Evolutionary conservation across 1,284 basidiomycete genomes (phyloP).

Genomic region (Naganishia sp.): DNA sequence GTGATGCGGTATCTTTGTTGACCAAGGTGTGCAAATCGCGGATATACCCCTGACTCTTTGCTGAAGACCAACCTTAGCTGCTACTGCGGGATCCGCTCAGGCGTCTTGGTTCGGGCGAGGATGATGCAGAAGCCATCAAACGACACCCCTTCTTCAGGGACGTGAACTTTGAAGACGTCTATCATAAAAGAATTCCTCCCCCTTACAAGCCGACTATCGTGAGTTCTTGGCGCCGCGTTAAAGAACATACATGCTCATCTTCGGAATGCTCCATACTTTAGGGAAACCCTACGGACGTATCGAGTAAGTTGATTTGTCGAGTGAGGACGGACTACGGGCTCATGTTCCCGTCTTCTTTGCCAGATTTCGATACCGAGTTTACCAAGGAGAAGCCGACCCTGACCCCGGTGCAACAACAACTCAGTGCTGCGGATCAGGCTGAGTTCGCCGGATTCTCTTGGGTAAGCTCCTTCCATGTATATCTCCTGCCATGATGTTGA

Average conservation of each 20-base stretch:
- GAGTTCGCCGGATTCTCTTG: constrained; percentile 97
- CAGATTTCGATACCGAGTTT: constrained; percentile 94
- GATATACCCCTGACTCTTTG: constrained; percentile 56
- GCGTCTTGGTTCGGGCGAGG: constrained; percentile 89
- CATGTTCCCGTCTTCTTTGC: background rate
- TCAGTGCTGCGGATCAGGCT: constrained; percentile 87
- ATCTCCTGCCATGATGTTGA: background rate
- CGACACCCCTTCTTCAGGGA: constrained; percentile 98
- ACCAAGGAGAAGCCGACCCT: constrained; percentile 95
- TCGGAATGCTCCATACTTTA: constrained; percentile 19
- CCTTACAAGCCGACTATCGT: constrained; percentile 97
- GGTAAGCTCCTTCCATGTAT: constrained; percentile 38
- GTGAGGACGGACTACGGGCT: background rate
- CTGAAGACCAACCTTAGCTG: constrained; percentile 70
- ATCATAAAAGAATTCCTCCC: constrained; percentile 93
- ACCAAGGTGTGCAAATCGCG: constrained; percentile 69
- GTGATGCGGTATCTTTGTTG: constrained; percentile 91
- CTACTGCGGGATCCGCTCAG: constrained; percentile 75
- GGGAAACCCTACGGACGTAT: constrained; percentile 58
- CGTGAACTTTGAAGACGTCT: constrained; percentile 91
- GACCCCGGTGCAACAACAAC: constrained; percentile 93
- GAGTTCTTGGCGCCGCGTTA: constrained; percentile 29
- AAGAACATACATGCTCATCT: background rate
- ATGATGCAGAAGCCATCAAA: constrained; percentile 97
- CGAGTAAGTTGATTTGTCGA: constrained; percentile 37